A percentile compares a stretch with the other conserved stretches of the same genome.
Evolutionary conservation across 1,139 yeast genomes (phyloP).

Genomic region (Candida freyschussii): DNA sequence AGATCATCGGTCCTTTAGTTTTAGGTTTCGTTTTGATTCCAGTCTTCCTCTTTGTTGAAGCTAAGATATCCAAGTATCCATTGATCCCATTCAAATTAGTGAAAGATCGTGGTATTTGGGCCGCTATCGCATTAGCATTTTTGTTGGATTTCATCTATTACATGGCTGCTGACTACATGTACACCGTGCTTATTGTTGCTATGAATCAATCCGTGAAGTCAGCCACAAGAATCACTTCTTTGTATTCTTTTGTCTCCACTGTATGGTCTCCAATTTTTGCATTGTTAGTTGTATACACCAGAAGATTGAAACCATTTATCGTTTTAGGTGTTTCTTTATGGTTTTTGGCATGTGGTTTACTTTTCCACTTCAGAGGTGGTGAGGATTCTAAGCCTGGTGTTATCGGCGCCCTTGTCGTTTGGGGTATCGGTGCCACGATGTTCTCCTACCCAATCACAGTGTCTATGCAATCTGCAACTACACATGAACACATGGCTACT

Average conservation of each 20-base stretch:
- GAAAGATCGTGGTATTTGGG: slow-evolving; percentile 65
- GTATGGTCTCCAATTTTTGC: slow-evolving; percentile 60
- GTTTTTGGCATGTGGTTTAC: slow-evolving; percentile 55
- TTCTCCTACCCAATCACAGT: slow-evolving; percentile 66
- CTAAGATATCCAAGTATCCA: slow-evolving; percentile 47
- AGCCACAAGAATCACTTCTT: slow-evolving; percentile 60
- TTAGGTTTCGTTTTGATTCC: slow-evolving; percentile 58
- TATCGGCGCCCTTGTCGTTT: slow-evolving; percentile 59
- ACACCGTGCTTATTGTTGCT: slow-evolving; percentile 59
- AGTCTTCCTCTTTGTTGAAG: slow-evolving; percentile 51
- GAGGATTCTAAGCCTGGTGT: slow-evolving; percentile 47
- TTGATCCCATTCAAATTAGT: slow-evolving; percentile 52
- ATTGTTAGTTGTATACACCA: slow-evolving; percentile 43
- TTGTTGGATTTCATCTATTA: slow-evolving; percentile 49
- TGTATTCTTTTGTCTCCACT: slow-evolving; percentile 62
- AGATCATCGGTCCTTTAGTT: slow-evolving; percentile 60
- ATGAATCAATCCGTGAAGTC: slow-evolving; percentile 52
- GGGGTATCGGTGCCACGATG: slow-evolving; percentile 72
- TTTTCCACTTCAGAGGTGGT: slow-evolving; percentile 54
- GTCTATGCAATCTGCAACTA: slow-evolving; percentile 56
- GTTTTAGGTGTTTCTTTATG: slow-evolving; percentile 51
- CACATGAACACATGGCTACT: slow-evolving; percentile 62
- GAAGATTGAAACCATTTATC: slow-evolving; percentile 57
- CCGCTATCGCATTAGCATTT: slow-evolving; percentile 44
- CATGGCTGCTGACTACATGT: slow-evolving; percentile 66